Evolutionary conservation across 108 stramenopile genomes (phyloP), one percentile per base, ranked within the genome.

Genomic region (Cylindrotheca fusiformis): DNA sequence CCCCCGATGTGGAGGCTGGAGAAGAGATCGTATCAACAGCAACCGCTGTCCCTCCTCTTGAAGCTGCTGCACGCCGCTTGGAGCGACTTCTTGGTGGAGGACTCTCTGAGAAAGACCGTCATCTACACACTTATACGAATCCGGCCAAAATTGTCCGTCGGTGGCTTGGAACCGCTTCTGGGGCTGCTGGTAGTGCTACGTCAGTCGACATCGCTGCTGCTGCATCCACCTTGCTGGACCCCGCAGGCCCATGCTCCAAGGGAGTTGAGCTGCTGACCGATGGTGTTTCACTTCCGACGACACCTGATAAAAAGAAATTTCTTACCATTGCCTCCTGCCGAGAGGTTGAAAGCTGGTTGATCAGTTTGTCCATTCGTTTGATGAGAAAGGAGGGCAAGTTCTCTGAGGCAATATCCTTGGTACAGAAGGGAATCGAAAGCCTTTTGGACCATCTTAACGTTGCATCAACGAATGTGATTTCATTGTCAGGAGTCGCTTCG

Each of bases 101-200:
- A 17, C 20, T 60, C 21, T 26, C 60, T 25, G 55, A 32, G 23
- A 74, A 64, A 36, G 65, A 66, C 36, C 65, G 61, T 20, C 21
- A 46, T 56, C 71, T 74, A 17, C 59, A 77, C 55, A 55, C 67
- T 32, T 77, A 70, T 54, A 25, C 74, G 0, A 84, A 85, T 36
- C 85, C 84, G 8, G 60, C 80, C 68, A 91, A 91, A 69, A 77
- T 89, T 31, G 77, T 91, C 20, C 83, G 87, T 45, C 79, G 88
- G 41, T 95, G 90, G 90, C 76, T 95, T 32, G 84, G 87, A 44
- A 73, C 88, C 17, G 67, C 83, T 3, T 86, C 85, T 19, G 88
- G 84, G n/a, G 77, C 83, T 2, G 77, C 90, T 0, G 75, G 60
- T 17, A 60, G 64, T 19, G 85, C 85, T 10, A 79, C 87, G 4